phyloP scores from a whole-genome alignment of 805 yeast genomes.

The Zygosaccharomyces rouxii region DNA sequence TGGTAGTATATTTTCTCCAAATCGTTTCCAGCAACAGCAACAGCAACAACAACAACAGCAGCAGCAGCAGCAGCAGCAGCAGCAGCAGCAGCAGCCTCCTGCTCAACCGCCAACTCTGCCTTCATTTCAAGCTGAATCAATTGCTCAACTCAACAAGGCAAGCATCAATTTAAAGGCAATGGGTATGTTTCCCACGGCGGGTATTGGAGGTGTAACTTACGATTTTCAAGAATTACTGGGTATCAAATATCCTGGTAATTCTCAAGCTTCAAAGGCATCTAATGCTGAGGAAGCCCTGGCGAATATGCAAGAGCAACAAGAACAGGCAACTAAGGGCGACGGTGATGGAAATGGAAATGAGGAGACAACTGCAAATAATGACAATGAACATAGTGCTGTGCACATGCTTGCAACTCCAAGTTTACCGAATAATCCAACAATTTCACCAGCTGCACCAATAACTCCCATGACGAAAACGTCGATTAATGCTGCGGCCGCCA shows the following conservation, averaged over 20 bases:
- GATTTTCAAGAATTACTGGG: slow-evolving; percentile 29
- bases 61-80: slow-evolving; percentile 21
- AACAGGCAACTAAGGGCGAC: slow-evolving; percentile 16
- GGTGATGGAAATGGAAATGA: slow-evolving; percentile 1
- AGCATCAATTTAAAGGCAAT: slow-evolving; percentile 22
- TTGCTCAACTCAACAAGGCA: slow-evolving; percentile 21
- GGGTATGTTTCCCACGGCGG: slow-evolving; percentile 30
- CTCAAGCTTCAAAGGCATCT: slow-evolving; percentile 24
- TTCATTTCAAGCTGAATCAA: slow-evolving; percentile 20
- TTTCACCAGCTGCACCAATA: slow-evolving; percentile 26
- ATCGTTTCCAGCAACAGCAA: slow-evolving; percentile 19
- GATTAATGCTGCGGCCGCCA: slow-evolving; percentile 8
- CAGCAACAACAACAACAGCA: slow-evolving; percentile 25
- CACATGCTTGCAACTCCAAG: slow-evolving; percentile 21
- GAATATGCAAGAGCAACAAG: slow-evolving; percentile 31
- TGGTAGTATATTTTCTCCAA: slow-evolving; percentile 26
- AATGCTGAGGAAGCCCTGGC: slow-evolving; percentile 32
- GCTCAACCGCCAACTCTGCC: slow-evolving; percentile 9
- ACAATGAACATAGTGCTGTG: slow-evolving; percentile 5
- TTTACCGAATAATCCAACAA: slow-evolving; percentile 25
- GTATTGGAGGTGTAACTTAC: slow-evolving; percentile 32
- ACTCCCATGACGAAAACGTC: slow-evolving; percentile 22
- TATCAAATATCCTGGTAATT: slow-evolving; percentile 18
- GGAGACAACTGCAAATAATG: background rate
- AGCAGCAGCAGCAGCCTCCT: slow-evolving; percentile 15